A percentile compares a stretch with the other conserved stretches of the same genome.
These are phyloP conservation scores for Boletus barrowsii DNA, from an alignment of 768 basidiomycete species.

Conservation along the genomic window DNA sequence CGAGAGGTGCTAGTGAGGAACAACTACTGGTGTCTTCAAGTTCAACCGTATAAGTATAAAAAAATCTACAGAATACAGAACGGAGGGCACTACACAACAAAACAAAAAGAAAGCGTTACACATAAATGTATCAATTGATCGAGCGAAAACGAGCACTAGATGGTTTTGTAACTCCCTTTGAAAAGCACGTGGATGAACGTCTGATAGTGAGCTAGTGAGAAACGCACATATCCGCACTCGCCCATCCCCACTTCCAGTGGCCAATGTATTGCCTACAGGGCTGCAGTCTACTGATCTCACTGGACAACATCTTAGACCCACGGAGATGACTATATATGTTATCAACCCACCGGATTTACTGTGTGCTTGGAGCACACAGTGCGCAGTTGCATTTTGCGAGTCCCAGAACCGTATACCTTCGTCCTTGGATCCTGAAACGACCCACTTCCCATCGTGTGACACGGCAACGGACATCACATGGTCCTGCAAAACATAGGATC, in stretches of 20 bases:
- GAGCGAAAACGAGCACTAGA: constrained; percentile 14
- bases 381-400: constrained; percentile 70
- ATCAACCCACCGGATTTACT: constrained; percentile 59
- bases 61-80: constrained; percentile 9
- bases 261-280: constrained; percentile 56
- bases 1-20: constrained; percentile 2
- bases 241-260: constrained; percentile 71
- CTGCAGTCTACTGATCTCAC: constrained; percentile 73
- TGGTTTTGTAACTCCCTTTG: constrained; percentile 30
- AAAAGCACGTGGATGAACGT: constrained; percentile 2
- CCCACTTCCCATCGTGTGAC: constrained; percentile 90
- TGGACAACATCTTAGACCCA: constrained; percentile 23
- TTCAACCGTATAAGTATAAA: constrained; percentile 24
- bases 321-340: background rate
- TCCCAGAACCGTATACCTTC: constrained; percentile 96
- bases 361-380: constrained; percentile 85
- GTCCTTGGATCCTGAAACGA: constrained; percentile 95
- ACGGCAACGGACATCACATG: constrained; percentile 78
- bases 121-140: constrained; percentile 13
- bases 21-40: background rate
- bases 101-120: constrained; percentile 29
- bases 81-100: constrained; percentile 19
- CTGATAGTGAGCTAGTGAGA: background rate
- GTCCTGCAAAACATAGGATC: constrained; percentile 40
- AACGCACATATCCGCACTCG: constrained; percentile 64